These are phyloP conservation scores for Colletotrichum sidae DNA, from an alignment of 2,329 filamentous ascomycete genomes.

Conservation along the genomic window DNA sequence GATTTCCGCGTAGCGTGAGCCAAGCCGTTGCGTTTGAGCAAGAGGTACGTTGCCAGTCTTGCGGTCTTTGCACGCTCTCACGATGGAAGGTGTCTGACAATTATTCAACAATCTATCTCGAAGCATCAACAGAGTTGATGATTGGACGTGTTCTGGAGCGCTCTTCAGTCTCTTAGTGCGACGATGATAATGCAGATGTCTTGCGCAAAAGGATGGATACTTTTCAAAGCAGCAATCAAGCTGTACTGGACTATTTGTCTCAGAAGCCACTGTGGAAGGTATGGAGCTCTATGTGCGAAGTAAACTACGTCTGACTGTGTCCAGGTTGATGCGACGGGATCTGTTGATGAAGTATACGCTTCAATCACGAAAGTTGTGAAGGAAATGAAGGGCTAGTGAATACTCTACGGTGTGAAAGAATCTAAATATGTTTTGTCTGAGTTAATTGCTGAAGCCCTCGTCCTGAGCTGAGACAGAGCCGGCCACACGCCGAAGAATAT, in stretches of 20 bases:
- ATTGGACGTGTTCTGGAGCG: constrained; percentile 4
- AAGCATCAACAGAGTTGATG: constrained; percentile 2
- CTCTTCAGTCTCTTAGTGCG: not conserved
- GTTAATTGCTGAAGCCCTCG: not conserved
- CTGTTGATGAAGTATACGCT: constrained; percentile 2
- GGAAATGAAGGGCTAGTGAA: constrained; percentile 7
- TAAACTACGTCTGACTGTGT: too few relatives aligned
- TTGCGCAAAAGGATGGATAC: too few relatives aligned
- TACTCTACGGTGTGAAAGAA: constrained; percentile 1
- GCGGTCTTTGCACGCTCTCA: not conserved
- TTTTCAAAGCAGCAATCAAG: too few relatives aligned
- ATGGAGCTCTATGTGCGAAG: too few relatives aligned
- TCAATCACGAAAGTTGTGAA: not conserved
- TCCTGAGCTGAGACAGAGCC: not conserved
- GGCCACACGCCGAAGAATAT: not conserved
- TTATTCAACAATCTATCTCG: not conserved
- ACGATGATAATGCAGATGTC: constrained; percentile 1
- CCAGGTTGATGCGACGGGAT: too few relatives aligned
- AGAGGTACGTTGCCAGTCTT: constrained; percentile 4
- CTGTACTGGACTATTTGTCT: too few relatives aligned
- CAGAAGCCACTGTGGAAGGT: too few relatives aligned
- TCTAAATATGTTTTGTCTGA: constrained; percentile 6
- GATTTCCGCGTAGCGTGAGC: constrained; percentile 6
- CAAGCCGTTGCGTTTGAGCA: constrained; percentile 1
- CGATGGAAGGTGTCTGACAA: not conserved